These are phyloP conservation scores for Chlorella sorokiniana DNA, from an alignment of 139 green algal species.

Conservation along the genomic window DNA sequence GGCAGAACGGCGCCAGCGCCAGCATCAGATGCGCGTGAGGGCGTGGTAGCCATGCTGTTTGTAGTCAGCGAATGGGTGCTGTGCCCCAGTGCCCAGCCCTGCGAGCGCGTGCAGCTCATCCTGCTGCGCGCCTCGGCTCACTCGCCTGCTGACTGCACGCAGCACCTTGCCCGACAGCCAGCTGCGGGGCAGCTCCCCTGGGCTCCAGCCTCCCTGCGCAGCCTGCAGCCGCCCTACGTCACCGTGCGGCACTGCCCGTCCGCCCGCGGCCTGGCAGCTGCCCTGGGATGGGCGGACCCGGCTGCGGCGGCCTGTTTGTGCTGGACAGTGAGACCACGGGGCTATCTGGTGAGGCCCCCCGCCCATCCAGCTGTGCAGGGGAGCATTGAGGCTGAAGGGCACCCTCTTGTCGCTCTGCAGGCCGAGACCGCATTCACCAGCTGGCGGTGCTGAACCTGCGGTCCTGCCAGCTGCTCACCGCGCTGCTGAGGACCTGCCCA, in stretches of 20 bases:
- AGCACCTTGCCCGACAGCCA: background rate
- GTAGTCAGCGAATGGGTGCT: background rate
- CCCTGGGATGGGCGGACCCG: background rate
- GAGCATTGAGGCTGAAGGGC: no score
- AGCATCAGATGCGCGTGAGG: background rate
- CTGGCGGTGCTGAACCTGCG: conserved; percentile 8
- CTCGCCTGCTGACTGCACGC: background rate
- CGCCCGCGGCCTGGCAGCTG: background rate
- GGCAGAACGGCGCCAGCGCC: background rate
- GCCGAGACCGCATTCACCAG: conserved; percentile 26
- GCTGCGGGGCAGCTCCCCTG: background rate
- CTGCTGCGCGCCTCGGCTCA: conserved; percentile 11
- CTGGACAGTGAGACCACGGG: conserved; percentile 26
- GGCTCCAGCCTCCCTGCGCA: background rate
- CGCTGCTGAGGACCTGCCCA: conserved; percentile 22
- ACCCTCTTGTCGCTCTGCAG: background rate
- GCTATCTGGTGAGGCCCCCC: background rate
- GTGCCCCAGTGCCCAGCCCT: background rate
- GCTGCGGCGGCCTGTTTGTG: conserved; percentile 5
- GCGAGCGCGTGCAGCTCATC: conserved; percentile 6
- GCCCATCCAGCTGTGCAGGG: background rate
- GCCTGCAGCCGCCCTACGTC: conserved; percentile 20
- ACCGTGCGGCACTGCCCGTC: background rate
- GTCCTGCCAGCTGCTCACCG: conserved; percentile 15
- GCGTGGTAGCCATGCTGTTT: background rate